Evolutionary conservation across 73 alveolate species (phyloP).

Genomic region (Tetrahymena borealis): DNA sequence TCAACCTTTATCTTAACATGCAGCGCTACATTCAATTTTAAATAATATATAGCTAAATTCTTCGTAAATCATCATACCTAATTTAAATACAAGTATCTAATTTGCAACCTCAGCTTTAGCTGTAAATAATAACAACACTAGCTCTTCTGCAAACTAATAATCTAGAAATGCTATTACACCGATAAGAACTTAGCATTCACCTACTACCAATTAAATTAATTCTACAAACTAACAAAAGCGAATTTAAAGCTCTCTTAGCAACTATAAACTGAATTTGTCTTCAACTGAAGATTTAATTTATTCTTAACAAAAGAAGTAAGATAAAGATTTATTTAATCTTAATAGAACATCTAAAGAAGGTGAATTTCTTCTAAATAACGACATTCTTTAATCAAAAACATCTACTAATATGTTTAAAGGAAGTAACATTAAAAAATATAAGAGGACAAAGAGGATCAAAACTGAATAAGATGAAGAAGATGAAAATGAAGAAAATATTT

Average conservation of each 20-base stretch:
- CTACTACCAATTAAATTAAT: background rate
- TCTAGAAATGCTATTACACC: background rate
- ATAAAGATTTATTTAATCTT: background rate
- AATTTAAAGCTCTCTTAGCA: background rate
- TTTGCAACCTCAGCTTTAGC: no score
- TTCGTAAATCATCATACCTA: background rate
- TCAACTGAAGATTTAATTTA: background rate
- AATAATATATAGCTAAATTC: background rate
- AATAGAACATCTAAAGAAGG: background rate
- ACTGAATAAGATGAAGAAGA: background rate
- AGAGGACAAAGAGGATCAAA: background rate
- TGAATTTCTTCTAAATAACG: background rate
- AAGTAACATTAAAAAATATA: background rate
- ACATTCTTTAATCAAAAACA: background rate
- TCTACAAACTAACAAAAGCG: background rate
- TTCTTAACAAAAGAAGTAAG: background rate
- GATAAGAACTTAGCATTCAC: background rate
- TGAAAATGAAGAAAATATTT: background rate
- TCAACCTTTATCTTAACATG: background rate
- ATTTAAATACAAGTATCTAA: no score
- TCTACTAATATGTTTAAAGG: background rate
- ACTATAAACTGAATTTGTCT: background rate
- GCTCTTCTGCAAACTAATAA: background rate
- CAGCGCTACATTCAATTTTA: background rate
- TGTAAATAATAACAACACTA: no score